Base-by-base conservation (phyloP, 2,329 filamentous ascomycete species). In the Tolypocladium ovalisporum region DNA sequence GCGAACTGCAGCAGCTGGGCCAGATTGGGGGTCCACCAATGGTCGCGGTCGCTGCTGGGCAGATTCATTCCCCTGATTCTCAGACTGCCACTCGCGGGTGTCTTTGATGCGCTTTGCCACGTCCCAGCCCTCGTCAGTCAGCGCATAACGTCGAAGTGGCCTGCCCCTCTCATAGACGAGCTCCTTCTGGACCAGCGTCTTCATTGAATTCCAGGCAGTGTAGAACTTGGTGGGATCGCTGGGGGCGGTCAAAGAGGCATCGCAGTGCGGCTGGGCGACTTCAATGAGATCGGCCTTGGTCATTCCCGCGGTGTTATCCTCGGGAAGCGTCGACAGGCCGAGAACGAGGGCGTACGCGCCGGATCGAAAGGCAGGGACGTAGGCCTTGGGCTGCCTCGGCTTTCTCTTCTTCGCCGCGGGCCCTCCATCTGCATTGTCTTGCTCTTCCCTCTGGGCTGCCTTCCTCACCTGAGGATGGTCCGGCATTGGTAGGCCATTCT, bases 201-300 rank as follows among this genome's bases (percentile, higher is more conserved):
- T 89, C 80, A 93, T 91, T 1, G 88, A 90, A 65, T 82, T 87
- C 89, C 89, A 94, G 0, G 89, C 89, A 0, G 89, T 93, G 64
- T 89, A 89, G 64, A 82, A 88, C 57, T 85, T 87, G 13, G 79
- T 85, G 0, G 87, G 76, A 56, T 89, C 86, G 44, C 75, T 77
- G 0, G 87, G 85, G 0, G 81, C 83, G 0, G 81, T 86, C 64
- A 90, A 91, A 0, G 88, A 91, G 2, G 85, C 74, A 66, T 92
- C 87, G 64, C 86, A 90, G 67, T 88, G 77, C 8, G 81, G 82
- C 64, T 93, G 87, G 1, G 88, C 87, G 15, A 79, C 73, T 59
- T 85, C 83, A 52, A 91, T 86, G 3, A 91, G 71, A 57, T 88
- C 80, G 8, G 77, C 67, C 67, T 91, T 93, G 12, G 84, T 82